These are phyloP conservation scores for Pyrenophora seminiperda DNA, from an alignment of 2,329 filamentous ascomycete species.

Conservation along the genomic window DNA sequence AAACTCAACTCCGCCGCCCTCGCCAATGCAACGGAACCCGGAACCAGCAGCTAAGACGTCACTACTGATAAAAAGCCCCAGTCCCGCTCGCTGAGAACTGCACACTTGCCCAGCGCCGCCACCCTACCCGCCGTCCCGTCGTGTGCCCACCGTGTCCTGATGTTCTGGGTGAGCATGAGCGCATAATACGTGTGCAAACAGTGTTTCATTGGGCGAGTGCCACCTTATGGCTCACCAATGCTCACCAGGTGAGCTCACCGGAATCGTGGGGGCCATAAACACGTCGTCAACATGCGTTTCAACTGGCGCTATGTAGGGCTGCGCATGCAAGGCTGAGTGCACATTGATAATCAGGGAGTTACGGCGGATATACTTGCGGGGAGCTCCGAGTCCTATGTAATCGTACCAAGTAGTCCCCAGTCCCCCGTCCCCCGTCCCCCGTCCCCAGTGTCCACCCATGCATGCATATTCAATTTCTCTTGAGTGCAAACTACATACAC, in stretches of 20 bases:
- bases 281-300: slow-evolving; percentile 12
- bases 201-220: slow-evolving; percentile 13
- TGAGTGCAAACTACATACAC: too few relatives aligned
- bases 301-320: slow-evolving; percentile 5
- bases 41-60: slow-evolving; percentile 1
- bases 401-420: not conserved
- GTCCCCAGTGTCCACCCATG: too few relatives aligned
- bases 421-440: too few relatives aligned
- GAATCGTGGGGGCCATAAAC: slow-evolving; percentile 29
- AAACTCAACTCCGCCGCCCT: slow-evolving; percentile 4
- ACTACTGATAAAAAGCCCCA: slow-evolving; percentile 18
- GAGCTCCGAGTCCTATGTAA: slow-evolving; percentile 1
- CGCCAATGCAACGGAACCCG: not conserved
- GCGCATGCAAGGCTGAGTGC: slow-evolving; percentile 3
- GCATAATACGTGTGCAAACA: slow-evolving; percentile 16
- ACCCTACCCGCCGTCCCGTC: slow-evolving; percentile 5
- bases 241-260: slow-evolving; percentile 15
- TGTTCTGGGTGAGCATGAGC: slow-evolving; percentile 13
- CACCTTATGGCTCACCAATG: not conserved
- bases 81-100: slow-evolving; percentile 13
- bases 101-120: slow-evolving; percentile 19
- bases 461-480: too few relatives aligned
- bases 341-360: slow-evolving; percentile 10
- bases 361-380: not conserved
- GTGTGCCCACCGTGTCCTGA: slow-evolving; percentile 12